Conservation (phyloP, 805 yeast species). For the Candida montana region DNA sequence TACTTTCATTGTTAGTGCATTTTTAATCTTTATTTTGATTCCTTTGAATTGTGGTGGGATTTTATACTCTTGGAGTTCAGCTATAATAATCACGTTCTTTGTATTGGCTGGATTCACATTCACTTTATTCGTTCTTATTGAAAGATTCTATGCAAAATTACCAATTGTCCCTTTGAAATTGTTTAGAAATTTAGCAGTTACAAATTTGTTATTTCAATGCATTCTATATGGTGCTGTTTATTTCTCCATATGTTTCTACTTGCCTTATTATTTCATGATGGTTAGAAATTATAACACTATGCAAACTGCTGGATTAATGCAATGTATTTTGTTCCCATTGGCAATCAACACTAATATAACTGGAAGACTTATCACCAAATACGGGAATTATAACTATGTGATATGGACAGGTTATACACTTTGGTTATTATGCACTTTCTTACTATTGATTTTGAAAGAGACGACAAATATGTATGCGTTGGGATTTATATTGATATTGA, state of each 20-base stretch:
- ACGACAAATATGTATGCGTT: conserved; percentile 28
- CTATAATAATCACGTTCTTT: conserved; percentile 28
- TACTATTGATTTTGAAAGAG: conserved; percentile 32
- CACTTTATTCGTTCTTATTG: conserved; percentile 37
- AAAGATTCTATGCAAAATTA: conserved; percentile 39
- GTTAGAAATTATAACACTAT: conserved; percentile 25
- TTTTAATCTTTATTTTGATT: conserved; percentile 41
- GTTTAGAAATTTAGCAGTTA: conserved; percentile 32
- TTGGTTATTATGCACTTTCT: conserved; percentile 37
- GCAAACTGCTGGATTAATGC: conserved; percentile 10
- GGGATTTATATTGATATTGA: conserved; percentile 29
- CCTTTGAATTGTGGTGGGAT: conserved; percentile 55
- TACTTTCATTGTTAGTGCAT: conserved; percentile 38
- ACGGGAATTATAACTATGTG: conserved; percentile 38
- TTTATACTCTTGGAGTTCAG: conserved; percentile 41
- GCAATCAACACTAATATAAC: conserved; percentile 37
- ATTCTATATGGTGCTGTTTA: conserved; percentile 46
- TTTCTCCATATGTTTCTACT: conserved; percentile 40
- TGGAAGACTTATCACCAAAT: conserved; percentile 40
- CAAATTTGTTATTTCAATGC: conserved; percentile 32
- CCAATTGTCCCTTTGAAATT: conserved; percentile 51
- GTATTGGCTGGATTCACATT: conserved; percentile 32
- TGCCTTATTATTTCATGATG: conserved; percentile 40
- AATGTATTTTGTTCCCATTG: conserved; percentile 42
- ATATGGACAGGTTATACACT: conserved; percentile 36